Percentiles rank a stretch among this genome's conserved stretches.
Evolutionary conservation across 495 filamentous ascomycete species (phyloP).

Genomic region (Podospora sp.): DNA sequence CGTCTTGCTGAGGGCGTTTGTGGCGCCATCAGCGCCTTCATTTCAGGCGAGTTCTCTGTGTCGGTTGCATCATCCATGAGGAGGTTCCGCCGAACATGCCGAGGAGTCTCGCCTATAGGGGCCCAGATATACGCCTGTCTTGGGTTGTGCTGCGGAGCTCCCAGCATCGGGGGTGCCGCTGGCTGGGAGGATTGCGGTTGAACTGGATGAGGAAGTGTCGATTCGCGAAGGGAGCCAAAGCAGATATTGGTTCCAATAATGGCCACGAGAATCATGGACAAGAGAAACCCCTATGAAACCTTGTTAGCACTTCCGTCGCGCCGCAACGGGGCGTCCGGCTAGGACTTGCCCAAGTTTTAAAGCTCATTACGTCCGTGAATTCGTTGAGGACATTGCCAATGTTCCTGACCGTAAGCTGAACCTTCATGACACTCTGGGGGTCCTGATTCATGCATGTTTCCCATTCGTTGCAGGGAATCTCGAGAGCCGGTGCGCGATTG

Average conservation of each 20-base stretch:
- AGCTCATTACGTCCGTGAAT: constrained; percentile 48
- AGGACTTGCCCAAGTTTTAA: constrained; percentile 66
- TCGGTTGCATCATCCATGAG: constrained; percentile 46
- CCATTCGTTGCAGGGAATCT: constrained; percentile 75
- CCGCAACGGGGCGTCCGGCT: constrained; percentile 39
- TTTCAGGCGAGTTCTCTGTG: constrained; percentile 43
- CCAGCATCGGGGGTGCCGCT: constrained; percentile 31
- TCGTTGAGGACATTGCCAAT: constrained; percentile 52
- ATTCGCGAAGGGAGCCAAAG: constrained; percentile 44
- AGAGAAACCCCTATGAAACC: constrained; percentile 47
- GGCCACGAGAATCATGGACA: constrained; percentile 57
- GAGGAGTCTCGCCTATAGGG: constrained; percentile 46
- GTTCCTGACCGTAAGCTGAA: constrained; percentile 46
- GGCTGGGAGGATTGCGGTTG: constrained; percentile 37
- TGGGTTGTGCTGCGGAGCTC: constrained; percentile 34
- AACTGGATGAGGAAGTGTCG: constrained; percentile 24
- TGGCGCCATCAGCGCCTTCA: constrained; percentile 40
- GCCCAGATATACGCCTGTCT: constrained; percentile 49
- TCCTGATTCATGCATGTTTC: constrained; percentile 77
- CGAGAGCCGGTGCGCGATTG: constrained; percentile 69
- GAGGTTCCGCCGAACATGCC: constrained; percentile 37
- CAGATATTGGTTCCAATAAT: constrained; percentile 60
- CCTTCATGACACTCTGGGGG: constrained; percentile 41
- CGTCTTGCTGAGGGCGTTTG: constrained; percentile 43
- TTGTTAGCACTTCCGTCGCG: constrained; percentile 25